Conservation (phyloP, 2,329 filamentous ascomycete species). For the Trichoderma semiorbis region DNA sequence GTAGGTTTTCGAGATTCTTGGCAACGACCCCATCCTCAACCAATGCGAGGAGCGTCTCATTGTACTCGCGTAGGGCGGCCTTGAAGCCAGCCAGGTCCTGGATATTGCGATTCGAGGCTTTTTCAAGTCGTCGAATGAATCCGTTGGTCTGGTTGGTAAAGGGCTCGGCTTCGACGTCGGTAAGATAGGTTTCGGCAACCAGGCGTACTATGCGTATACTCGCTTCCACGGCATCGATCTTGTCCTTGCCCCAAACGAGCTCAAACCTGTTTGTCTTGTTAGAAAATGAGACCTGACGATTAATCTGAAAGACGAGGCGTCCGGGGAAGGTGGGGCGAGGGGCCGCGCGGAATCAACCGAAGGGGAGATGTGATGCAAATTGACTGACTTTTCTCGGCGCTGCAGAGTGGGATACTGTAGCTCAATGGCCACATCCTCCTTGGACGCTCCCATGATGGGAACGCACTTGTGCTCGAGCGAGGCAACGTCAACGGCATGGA, state of each 20-base stretch:
- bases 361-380: background rate
- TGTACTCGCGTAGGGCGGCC: constrained; percentile 72
- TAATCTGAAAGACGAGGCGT: background rate
- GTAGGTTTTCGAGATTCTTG: constrained; percentile 65
- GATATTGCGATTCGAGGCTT: constrained; percentile 66
- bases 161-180: constrained; percentile 60
- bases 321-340: background rate
- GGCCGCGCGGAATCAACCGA: background rate
- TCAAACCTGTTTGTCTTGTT: constrained; percentile 41
- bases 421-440: constrained; percentile 58
- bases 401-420: constrained; percentile 81
- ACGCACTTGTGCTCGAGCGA: constrained; percentile 50
- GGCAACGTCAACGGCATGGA: constrained; percentile 58
- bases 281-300: background rate
- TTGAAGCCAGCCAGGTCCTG: constrained; percentile 66
- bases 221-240: constrained; percentile 71
- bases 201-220: constrained; percentile 67
- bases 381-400: constrained; percentile 60
- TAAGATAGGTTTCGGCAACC: constrained; percentile 74
- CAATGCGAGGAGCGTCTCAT: constrained; percentile 62
- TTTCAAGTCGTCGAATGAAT: constrained; percentile 71
- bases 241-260: constrained; percentile 73
- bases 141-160: constrained; percentile 72
- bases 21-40: constrained; percentile 69
- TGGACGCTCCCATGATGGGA: constrained; percentile 46